Evolutionary conservation across 805 yeast genomes (phyloP).

Genomic region (Torulaspora gathmanii): DNA sequence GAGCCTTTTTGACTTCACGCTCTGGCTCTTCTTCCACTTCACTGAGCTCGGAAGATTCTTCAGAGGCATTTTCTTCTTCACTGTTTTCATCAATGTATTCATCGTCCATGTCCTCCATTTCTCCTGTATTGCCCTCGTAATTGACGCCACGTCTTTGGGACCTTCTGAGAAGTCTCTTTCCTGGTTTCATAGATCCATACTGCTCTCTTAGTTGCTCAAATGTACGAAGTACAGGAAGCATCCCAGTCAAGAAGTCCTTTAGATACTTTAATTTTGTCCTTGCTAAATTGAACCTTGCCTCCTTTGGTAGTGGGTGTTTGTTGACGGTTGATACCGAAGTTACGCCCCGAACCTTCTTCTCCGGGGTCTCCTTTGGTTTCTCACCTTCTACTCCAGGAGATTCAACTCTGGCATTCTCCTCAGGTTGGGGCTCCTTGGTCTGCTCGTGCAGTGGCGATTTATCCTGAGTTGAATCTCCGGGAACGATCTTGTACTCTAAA

Average conservation of each 20-base stretch:
- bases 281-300: conserved; percentile 23
- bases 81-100: conserved; percentile 18
- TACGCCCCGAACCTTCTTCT: conserved; percentile 1
- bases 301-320: conserved; percentile 25
- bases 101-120: conserved; percentile 14
- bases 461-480: conserved; percentile 7
- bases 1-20: conserved; percentile 14
- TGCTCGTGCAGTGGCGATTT: background rate
- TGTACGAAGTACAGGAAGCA: conserved; percentile 46
- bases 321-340: conserved; percentile 10
- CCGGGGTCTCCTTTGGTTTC: conserved; percentile 2
- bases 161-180: conserved; percentile 30
- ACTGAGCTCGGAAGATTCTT: conserved; percentile 14
- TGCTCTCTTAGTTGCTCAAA: conserved; percentile 61
- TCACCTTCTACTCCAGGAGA: background rate
- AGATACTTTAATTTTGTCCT: conserved; percentile 20
- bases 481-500: conserved; percentile 21
- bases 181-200: conserved; percentile 39
- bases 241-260: conserved; percentile 20
- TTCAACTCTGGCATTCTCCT: background rate
- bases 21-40: conserved; percentile 14
- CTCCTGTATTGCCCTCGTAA: conserved; percentile 19
- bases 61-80: conserved; percentile 15
- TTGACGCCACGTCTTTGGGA: conserved; percentile 24
- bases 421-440: background rate